phyloP scores from a whole-genome alignment of 2,329 filamentous ascomycete species.

The Neofusicoccum kwambonambiense region DNA sequence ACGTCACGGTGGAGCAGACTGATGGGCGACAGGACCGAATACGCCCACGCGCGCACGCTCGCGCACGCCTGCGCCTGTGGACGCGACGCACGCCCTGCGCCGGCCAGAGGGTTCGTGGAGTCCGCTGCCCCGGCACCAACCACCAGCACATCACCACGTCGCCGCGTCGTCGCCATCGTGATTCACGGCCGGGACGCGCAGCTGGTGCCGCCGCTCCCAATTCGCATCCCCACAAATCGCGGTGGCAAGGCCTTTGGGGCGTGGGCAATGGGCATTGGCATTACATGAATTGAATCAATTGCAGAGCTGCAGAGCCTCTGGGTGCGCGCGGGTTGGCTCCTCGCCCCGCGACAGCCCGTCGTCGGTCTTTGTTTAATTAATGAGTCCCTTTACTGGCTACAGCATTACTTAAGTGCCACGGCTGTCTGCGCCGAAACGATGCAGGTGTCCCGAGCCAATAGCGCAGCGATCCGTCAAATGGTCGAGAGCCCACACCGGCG shows the following conservation, averaged over 20 bases:
- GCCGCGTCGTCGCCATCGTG: background rate
- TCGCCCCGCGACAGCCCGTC: too few species aligned
- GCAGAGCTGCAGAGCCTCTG: too few species aligned
- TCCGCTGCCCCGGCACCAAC: background rate
- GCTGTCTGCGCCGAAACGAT: too few species aligned
- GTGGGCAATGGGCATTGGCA: background rate
- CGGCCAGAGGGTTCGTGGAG: background rate
- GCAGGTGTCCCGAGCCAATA: too few species aligned
- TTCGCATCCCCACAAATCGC: background rate
- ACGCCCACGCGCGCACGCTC: background rate
- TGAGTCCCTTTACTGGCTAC: too few species aligned
- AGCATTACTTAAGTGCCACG: too few species aligned
- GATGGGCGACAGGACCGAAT: background rate
- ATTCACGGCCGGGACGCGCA: background rate
- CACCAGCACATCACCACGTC: constrained; percentile 7
- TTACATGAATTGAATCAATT: too few species aligned
- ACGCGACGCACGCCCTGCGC: background rate
- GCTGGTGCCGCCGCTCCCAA: background rate
- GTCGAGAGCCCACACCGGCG: too few species aligned
- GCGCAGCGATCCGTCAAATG: too few species aligned
- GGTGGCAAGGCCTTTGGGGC: too few species aligned
- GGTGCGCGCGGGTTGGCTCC: too few species aligned
- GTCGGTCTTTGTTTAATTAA: too few species aligned
- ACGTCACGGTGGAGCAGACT: background rate
- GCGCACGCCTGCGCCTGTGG: background rate